Conservation (phyloP, 2,329 filamentous ascomycete genomes). For the Talaromyces verruculosus region DNA sequence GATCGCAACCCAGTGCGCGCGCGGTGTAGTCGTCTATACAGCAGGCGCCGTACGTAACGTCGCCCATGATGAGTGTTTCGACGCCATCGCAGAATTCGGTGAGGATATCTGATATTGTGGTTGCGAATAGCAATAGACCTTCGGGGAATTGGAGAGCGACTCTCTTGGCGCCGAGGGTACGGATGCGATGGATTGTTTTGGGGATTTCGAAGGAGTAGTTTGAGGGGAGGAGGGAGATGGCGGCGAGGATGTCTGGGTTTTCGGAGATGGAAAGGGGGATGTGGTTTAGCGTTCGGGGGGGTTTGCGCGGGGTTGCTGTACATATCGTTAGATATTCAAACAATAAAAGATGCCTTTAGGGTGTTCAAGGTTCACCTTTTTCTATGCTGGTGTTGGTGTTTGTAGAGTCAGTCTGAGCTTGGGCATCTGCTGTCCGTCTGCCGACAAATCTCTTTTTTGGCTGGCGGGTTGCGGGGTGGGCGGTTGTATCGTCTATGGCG, state of each 20-base stretch:
- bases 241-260: constrained; percentile 80
- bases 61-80: constrained; percentile 96
- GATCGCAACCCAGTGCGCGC: constrained; percentile 85
- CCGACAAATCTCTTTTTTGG: constrained; percentile 94
- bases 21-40: constrained; percentile 99
- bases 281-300: constrained; percentile 81
- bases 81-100: constrained; percentile 89
- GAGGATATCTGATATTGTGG: constrained; percentile 94
- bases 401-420: constrained; percentile 57
- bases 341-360: too few relatives aligned
- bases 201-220: constrained; percentile 99
- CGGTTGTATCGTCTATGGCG: constrained; percentile 26
- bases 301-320: constrained; percentile 68
- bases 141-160: constrained; percentile 98
- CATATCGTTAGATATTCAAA: background rate
- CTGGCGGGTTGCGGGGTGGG: constrained; percentile 53
- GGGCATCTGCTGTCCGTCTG: constrained; percentile 64
- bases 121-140: constrained; percentile 90
- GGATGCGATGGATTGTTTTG: constrained; percentile 95
- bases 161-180: constrained; percentile 72
- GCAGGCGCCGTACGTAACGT: constrained; percentile 97
- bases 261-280: constrained; percentile 84
- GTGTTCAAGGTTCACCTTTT: constrained; percentile 30
- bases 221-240: constrained; percentile 80
- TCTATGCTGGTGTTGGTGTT: constrained; percentile 57